Conservation (phyloP, 2,329 filamentous ascomycete species). For the Botrytis pseudocinerea region DNA sequence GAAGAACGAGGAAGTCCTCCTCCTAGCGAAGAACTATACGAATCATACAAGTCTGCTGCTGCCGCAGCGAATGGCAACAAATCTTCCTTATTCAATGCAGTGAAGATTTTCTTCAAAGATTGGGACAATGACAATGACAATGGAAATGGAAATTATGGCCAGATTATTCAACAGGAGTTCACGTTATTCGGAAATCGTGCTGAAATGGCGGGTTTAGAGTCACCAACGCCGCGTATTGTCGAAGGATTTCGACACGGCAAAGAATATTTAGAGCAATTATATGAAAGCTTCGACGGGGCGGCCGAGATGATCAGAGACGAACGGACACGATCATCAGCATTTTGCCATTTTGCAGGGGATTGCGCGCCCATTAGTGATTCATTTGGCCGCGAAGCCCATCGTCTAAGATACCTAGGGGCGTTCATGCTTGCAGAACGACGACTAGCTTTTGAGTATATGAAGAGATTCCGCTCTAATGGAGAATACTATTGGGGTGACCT, state of each 20-base stretch:
- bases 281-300: not conserved
- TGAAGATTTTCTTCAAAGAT: not conserved
- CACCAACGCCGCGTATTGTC: not conserved
- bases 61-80: not conserved
- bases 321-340: not conserved
- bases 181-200: not conserved
- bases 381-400: not conserved
- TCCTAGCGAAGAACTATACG: not conserved
- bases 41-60: not conserved
- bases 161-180: not conserved
- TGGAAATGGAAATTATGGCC: not conserved
- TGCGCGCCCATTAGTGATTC: not conserved
- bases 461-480: not conserved
- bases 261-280: not conserved
- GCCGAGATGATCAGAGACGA: not conserved
- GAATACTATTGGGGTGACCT: not conserved
- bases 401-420: not conserved
- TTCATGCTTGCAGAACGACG: not conserved
- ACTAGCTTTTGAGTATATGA: not conserved
- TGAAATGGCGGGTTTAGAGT: not conserved
- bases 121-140: not conserved
- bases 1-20: not conserved
- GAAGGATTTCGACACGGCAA: not conserved
- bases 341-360: not conserved
- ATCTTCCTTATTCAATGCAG: not conserved